Base-by-base conservation (phyloP, 768 basidiomycete genomes). In the Leccinum imitatum region DNA sequence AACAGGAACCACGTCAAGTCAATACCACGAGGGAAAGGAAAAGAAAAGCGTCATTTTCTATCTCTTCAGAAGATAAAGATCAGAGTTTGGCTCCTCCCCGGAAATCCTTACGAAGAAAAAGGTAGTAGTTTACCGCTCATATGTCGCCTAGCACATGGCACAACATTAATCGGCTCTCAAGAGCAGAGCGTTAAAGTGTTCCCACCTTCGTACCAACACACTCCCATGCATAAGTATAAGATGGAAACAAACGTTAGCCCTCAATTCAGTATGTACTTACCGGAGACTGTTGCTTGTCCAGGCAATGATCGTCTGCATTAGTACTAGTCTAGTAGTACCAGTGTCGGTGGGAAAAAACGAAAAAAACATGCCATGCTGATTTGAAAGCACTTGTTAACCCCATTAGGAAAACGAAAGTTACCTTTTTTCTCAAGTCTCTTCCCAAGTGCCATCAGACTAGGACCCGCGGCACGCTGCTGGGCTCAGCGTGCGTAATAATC, bases 391-490 rank as follows among this genome's bases (percentile, higher is more conserved):
- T 46, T 19, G 9, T 3, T 31, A 31, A 25, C 50, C 21, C 15
- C 6, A 37, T 25, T 11, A 23, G 60, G 61, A 46, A 41, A 44
- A 23, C 23, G 31, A 54, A 27, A 25, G 52, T 30, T 57, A 17
- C 19, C 62, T 35, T 61, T 68, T 75, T 74, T 69, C 74, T 70
- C 72, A n/a, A n/a, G 71, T 64, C 59, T 62, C 67, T 64, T 65
- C 50, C 58, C 60, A 58, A 53, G 64, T 62, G 67, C 64, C 62
- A 54, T 57, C 37, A 50, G 50, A 56, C 48, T 3, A 51, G 21
- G 53, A 50, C 55, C 62, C 60, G 63, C 53, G 59, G 59, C 62
- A 63, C 65, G 67, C 58, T 65, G 63, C 67, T 67, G 68, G 63
- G 44, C 54, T 63, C 65, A 63, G 70, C 63, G 72, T 72, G 67